Evolutionary conservation across 805 yeast genomes (phyloP), one percentile per base, ranked within the genome.

Genomic region (Starmera amethionina): DNA sequence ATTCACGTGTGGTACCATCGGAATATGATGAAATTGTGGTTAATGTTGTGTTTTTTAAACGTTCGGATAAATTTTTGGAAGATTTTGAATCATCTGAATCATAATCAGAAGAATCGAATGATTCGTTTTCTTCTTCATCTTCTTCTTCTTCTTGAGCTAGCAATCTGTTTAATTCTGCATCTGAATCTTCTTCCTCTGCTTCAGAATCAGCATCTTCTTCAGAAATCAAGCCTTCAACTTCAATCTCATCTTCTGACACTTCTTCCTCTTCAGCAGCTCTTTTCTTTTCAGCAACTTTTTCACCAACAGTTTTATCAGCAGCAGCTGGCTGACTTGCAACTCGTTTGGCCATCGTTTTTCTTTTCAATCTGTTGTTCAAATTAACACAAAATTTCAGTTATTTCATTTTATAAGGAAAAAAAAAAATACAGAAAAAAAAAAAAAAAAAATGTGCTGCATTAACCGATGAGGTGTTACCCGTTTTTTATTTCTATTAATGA

Each of bases 1-100:
- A 68, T 6, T 79, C 60, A 56, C 97, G 70, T n/a, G 78, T 77
- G 31, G 72, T 65, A 8, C 97, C 97, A 60, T 90, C 96, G 1
- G 88, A 72, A 54, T 65, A 82, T 48, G 52, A 42, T n/a, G 65
- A 58, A 25, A 64, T 59, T 16, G 67, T 67, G 5, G 75, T 68
- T 36, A 75, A 54, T 3, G 77, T 63, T 43, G 74, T 68, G 29
- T 80, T 67, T 43, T 73, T 69, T 25, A 80, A 65, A 19, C 75
- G 77, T 16, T 79, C 68, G 32, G 79, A 56, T 50, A 64, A 70
- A 45, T 77, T 83, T 5, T 73, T 68, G 40, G 79, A 60, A 5
- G 81, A 67, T 12, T 51, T 49, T 1, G 72, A 54, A 37, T 72
- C 77, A 34, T 71, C 75, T 19, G 79, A 77, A 50, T 73, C 79